phyloP scores from a whole-genome alignment of 2,329 filamentous ascomycete genomes.

The Coniella lustricola region DNA sequence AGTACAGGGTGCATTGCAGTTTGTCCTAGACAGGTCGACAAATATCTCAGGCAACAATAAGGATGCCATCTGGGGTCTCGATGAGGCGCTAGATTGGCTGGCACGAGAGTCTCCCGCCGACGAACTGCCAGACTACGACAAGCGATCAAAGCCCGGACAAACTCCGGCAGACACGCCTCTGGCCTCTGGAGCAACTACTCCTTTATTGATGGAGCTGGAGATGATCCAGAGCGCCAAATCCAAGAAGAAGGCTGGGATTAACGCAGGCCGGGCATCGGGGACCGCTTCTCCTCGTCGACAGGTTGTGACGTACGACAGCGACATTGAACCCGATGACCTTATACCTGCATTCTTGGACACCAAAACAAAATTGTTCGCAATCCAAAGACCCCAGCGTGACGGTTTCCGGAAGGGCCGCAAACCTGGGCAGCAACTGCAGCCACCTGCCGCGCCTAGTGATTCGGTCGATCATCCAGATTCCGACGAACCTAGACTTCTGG shows the following conservation, averaged over 20 bases:
- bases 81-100: constrained; percentile 85
- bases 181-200: constrained; percentile 43
- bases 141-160: constrained; percentile 28
- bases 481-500: constrained; percentile 51
- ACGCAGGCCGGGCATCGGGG: constrained; percentile 24
- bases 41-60: constrained; percentile 50
- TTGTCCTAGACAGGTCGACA: constrained; percentile 60
- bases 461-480: constrained; percentile 39
- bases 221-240: constrained; percentile 22
- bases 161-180: constrained; percentile 43
- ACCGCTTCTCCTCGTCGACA: constrained; percentile 33
- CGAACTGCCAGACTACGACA: constrained; percentile 67
- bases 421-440: constrained; percentile 20
- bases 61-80: constrained; percentile 74
- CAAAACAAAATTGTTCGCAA: constrained; percentile 59
- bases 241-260: constrained; percentile 28
- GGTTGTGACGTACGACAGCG: constrained; percentile 52
- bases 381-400: constrained; percentile 48
- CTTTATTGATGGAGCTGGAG: constrained; percentile 33
- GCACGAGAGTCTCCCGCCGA: constrained; percentile 65
- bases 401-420: constrained; percentile 30
- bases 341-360: constrained; percentile 70
- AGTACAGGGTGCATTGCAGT: constrained; percentile 56
- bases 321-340: constrained; percentile 68
- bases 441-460: constrained; percentile 5